These are phyloP conservation scores for Verbena officinalis DNA, from an alignment of 257 asterid species.

Conservation along the genomic window DNA sequence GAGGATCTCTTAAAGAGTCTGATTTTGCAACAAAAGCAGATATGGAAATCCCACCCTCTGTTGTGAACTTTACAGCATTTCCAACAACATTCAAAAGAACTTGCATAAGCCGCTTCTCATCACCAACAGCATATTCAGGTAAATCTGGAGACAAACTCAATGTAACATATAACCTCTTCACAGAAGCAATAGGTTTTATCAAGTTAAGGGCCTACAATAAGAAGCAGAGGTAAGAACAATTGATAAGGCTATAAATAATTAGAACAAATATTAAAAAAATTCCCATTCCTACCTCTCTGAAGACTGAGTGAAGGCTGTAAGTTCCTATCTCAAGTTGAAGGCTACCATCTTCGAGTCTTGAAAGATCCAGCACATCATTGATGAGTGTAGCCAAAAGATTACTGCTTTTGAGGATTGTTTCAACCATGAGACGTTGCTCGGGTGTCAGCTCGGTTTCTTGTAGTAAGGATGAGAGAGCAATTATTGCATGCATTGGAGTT, in stretches of 20 bases:
- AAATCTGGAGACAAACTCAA: conserved; percentile 76
- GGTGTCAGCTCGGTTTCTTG: conserved; percentile 89
- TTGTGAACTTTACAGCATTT: conserved; percentile 94
- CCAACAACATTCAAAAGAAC: conserved; percentile 83
- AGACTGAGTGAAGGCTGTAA: conserved; percentile 81
- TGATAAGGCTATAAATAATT: no score
- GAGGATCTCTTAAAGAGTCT: conserved; percentile 75
- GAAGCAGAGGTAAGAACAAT: conserved; percentile 26
- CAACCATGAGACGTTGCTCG: conserved; percentile 98
- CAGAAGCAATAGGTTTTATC: conserved; percentile 89
- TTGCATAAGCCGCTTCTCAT: conserved; percentile 93
- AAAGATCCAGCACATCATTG: conserved; percentile 95
- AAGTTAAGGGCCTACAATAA: conserved; percentile 64
- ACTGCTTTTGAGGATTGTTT: conserved; percentile 94
- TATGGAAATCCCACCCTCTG: conserved; percentile 81
- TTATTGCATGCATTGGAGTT: conserved; percentile 97
- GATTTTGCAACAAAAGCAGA: conserved; percentile 80
- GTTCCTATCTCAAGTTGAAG: conserved; percentile 82
- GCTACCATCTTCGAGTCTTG: conserved; percentile 97
- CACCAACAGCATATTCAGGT: conserved; percentile 82
- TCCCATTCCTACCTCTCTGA: conserved; percentile 63
- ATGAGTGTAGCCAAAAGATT: conserved; percentile 93
- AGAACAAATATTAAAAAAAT: background rate
- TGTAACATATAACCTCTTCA: conserved; percentile 68
- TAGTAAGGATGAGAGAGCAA: conserved; percentile 85